phyloP scores from a whole-genome alignment of 306 rosid genomes.

The Prunus salicina region DNA sequence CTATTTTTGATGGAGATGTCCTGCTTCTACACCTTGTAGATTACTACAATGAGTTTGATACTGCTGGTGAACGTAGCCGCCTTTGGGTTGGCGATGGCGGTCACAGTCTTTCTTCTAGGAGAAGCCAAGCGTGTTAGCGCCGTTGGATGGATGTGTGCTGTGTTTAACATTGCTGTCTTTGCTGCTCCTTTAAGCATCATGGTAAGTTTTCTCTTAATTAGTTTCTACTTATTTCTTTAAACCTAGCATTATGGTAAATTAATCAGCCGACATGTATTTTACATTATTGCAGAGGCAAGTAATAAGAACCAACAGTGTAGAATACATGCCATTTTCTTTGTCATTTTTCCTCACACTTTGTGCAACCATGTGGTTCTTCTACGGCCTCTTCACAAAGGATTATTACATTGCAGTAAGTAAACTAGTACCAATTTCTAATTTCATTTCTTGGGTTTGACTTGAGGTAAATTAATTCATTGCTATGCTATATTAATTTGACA shows the following conservation, averaged over 20 bases:
- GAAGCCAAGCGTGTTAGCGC: constrained; percentile 24
- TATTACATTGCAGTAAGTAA: constrained; percentile 57
- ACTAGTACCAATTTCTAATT: not conserved
- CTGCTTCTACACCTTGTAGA: constrained; percentile 27
- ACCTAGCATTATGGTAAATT: not conserved
- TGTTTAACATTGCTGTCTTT: constrained; percentile 62
- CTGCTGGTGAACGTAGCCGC: constrained; percentile 33
- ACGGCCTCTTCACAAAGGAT: constrained; percentile 54
- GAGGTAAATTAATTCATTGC: too few relatives aligned
- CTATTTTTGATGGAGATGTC: not conserved
- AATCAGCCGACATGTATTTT: not conserved
- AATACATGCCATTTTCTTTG: constrained; percentile 64
- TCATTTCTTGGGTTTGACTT: not conserved
- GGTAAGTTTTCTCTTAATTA: constrained; percentile 27
- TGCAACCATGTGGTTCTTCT: constrained; percentile 68
- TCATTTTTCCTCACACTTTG: constrained; percentile 57
- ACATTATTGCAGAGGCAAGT: constrained; percentile 55
- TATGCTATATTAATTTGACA: not conserved
- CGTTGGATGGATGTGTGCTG: constrained; percentile 59
- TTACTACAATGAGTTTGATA: constrained; percentile 37
- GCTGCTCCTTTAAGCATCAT: constrained; percentile 73
- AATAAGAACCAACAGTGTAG: constrained; percentile 59
- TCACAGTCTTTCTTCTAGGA: constrained; percentile 33
- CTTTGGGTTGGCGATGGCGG: constrained; percentile 30
- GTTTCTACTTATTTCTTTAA: not conserved